phyloP scores from a whole-genome alignment of 352 stramenopile species.

The Globisporangium barbulae region DNA sequence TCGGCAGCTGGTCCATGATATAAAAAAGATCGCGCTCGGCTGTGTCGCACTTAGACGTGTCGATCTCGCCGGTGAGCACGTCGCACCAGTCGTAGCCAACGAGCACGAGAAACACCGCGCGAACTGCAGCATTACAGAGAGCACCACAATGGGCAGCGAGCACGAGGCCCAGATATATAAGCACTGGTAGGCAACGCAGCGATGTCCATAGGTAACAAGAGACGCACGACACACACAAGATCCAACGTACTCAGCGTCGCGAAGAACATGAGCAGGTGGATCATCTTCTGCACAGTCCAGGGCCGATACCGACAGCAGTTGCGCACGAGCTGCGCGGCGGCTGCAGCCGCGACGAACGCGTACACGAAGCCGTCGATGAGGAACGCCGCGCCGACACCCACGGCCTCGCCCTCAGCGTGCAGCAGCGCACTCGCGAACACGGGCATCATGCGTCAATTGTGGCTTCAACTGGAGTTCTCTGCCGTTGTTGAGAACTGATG shows the following conservation, averaged over 20 bases:
- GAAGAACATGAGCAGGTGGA: conserved; percentile 82
- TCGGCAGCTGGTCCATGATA: conserved; percentile 79
- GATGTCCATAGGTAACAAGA: background rate
- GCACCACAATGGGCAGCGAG: no score
- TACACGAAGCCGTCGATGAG: conserved; percentile 68
- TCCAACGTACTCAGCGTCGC: conserved; percentile 51
- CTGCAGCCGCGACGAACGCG: conserved; percentile 49
- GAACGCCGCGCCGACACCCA: conserved; percentile 61
- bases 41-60: conserved; percentile 45
- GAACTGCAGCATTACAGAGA: conserved; percentile 26
- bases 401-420: conserved; percentile 26
- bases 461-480: conserved; percentile 5
- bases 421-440: background rate
- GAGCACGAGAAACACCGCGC: conserved; percentile 65
- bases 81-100: conserved; percentile 82
- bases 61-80: conserved; percentile 66
- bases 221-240: background rate
- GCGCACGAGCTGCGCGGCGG: conserved; percentile 68
- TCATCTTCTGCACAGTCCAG: conserved; percentile 88
- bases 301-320: conserved; percentile 82
- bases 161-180: background rate
- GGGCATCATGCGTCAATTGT: background rate
- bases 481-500: background rate
- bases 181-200: background rate
- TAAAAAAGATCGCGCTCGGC: conserved; percentile 83